Base-by-base conservation (phyloP, 306 rosid species). In the Castanospermum australe region DNA sequence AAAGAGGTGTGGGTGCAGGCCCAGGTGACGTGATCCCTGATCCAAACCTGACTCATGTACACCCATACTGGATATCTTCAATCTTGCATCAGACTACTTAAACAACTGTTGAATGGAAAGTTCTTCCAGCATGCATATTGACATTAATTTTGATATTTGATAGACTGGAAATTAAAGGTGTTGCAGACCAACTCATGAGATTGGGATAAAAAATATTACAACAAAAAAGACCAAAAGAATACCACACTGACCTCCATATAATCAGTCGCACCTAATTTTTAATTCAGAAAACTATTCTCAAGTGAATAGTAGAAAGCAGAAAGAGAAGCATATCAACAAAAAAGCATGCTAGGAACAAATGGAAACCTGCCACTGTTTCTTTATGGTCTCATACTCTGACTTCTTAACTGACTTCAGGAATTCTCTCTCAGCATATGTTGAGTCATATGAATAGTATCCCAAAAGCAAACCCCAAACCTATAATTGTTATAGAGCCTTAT, bases 331-430 rank as follows among this genome's bases (percentile, higher is more conserved):
- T 42, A 65, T 41, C 10, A 32, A 66, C 0, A 12, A 78, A 28
- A 76, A 30, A 52, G 61, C 35, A 55, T 12, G 48, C 22, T 5
- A 42, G 63, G n/a, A 82, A 61, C 61, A 60, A 44, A 51, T 68
- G 78, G 82, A 86, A 85, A 93, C 99, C 99, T 93, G 93, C 99
- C 99, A 96, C 89, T 96, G 99, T 68, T 77, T 89, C 90, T 96
- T 96, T 86, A 96, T 73, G 52, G 85, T 93, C 82, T 84, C 88
- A 25, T 87, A 96, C 88, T 93, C 99, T 6, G 94, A 85, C 89
- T 85, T 91, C 82, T 89, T 90, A 35, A 90, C 64, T 13, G 96
- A 82, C 82, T 77, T 84, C 77, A 86, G 89, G 84, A 79, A 89
- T 82, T 91, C 93, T 87, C 98, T 93, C 89, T 93, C 99, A 18